Conservation (phyloP, 768 basidiomycete genomes). For the Mycena indigotica region DNA sequence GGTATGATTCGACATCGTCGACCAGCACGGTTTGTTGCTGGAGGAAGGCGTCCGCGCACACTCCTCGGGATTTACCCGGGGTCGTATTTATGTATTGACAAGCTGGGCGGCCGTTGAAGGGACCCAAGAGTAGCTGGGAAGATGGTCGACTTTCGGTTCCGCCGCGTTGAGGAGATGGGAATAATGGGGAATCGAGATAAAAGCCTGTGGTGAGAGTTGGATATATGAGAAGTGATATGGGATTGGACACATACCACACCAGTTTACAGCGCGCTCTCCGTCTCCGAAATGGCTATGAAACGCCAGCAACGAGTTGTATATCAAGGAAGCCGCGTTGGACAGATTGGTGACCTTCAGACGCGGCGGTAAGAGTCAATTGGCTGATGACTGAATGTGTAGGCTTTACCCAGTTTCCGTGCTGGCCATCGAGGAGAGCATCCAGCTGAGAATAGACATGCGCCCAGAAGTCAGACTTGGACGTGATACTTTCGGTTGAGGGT, state of each 20-base stretch:
- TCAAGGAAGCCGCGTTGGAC: slow-evolving; percentile 78
- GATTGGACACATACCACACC: slow-evolving; percentile 75
- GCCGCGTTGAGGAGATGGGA: slow-evolving; percentile 48
- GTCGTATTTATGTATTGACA: slow-evolving; percentile 77
- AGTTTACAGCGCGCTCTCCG: slow-evolving; percentile 75
- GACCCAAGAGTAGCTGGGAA: slow-evolving; percentile 64
- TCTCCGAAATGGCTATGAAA: slow-evolving; percentile 67
- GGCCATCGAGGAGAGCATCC: slow-evolving; percentile 58
- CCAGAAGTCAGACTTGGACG: slow-evolving; percentile 81
- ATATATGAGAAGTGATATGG: slow-evolving; percentile 1
- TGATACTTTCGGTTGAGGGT: slow-evolving; percentile 44
- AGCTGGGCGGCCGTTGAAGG: slow-evolving; percentile 90
- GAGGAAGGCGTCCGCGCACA: slow-evolving; percentile 81
- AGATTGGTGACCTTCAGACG: slow-evolving; percentile 75
- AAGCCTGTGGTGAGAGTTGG: slow-evolving; percentile 67
- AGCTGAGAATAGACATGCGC: slow-evolving; percentile 69
- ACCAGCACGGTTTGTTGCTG: slow-evolving; percentile 64
- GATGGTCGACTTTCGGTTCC: slow-evolving; percentile 14
- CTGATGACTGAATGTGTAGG: slow-evolving; percentile 4
- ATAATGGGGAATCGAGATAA: slow-evolving; percentile 71
- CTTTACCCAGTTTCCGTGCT: slow-evolving; percentile 72
- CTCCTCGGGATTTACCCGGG: slow-evolving; percentile 64
- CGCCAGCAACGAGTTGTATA: slow-evolving; percentile 76
- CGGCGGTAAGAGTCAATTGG: neutral
- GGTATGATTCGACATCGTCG: slow-evolving; percentile 74